These are phyloP conservation scores for Fusarium staphyleae DNA, from an alignment of 2,329 filamentous ascomycete species.

Conservation along the genomic window DNA sequence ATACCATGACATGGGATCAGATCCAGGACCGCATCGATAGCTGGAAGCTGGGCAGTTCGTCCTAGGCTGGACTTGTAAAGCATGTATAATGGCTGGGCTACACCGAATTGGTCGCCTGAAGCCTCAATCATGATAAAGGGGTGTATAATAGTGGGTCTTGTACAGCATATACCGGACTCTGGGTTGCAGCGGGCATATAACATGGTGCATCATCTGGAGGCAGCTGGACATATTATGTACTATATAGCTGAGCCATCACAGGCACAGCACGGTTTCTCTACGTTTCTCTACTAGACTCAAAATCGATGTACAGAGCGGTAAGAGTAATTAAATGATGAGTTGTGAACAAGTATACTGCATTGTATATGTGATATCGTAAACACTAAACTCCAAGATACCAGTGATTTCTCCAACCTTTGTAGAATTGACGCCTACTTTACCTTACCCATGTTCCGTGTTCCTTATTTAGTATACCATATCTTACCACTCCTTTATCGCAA, in stretches of 20 bases:
- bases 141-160: slow-evolving; percentile 39
- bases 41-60: slow-evolving; percentile 78
- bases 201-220: slow-evolving; percentile 24
- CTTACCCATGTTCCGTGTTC: neutral
- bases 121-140: slow-evolving; percentile 10
- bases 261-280: slow-evolving; percentile 23
- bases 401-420: slow-evolving; percentile 15
- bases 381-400: slow-evolving; percentile 19
- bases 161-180: slow-evolving; percentile 29
- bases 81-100: no score
- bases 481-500: neutral
- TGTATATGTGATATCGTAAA: slow-evolving; percentile 10
- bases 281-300: slow-evolving; percentile 35
- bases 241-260: slow-evolving; percentile 15
- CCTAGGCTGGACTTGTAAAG: slow-evolving; percentile 9
- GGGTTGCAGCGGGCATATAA: slow-evolving; percentile 10
- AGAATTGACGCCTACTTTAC: slow-evolving; percentile 10
- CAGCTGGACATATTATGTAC: slow-evolving; percentile 24
- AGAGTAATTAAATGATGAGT: neutral
- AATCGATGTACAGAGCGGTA: slow-evolving; percentile 11
- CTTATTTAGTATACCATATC: neutral
- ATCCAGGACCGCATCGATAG: slow-evolving; percentile 85
- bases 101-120: neutral
- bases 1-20: slow-evolving; percentile 81
- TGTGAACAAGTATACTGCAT: slow-evolving; percentile 7